A percentile compares a stretch with the other conserved stretches of the same genome.
phyloP scores from a whole-genome alignment of 2,329 filamentous ascomycete species.

The Dactylonectria estremocensis region DNA sequence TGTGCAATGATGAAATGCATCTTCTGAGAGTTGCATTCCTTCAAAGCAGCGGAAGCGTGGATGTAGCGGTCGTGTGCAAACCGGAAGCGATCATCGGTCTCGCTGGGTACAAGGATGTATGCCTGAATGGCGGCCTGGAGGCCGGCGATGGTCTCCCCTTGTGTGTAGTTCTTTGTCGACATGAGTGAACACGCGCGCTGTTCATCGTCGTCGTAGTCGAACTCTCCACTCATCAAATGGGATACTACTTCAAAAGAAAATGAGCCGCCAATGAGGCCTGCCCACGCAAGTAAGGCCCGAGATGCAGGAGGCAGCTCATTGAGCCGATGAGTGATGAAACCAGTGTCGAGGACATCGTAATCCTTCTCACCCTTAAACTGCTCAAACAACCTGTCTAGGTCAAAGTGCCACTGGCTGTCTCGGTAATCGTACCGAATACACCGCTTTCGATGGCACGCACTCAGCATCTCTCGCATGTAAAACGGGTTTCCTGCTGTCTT shows the following conservation, averaged over 20 bases:
- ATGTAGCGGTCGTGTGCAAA: slow-evolving; percentile 93
- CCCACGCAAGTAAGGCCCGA: slow-evolving; percentile 89
- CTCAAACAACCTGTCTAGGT: slow-evolving; percentile 87
- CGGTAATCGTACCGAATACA: slow-evolving; percentile 95
- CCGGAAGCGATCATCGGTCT: slow-evolving; percentile 88
- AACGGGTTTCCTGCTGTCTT: slow-evolving; percentile 93
- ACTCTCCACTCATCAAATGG: slow-evolving; percentile 82
- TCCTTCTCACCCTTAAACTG: slow-evolving; percentile 86
- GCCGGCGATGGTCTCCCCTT: slow-evolving; percentile 80
- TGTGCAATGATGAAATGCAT: slow-evolving; percentile 95
- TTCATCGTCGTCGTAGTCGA: slow-evolving; percentile 71
- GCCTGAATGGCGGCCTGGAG: slow-evolving; percentile 86
- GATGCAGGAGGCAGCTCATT: slow-evolving; percentile 81
- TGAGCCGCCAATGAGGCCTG: slow-evolving; percentile 82
- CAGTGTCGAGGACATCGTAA: slow-evolving; percentile 84
- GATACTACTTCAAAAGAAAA: slow-evolving; percentile 90
- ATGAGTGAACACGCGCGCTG: slow-evolving; percentile 47
- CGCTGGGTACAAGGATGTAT: slow-evolving; percentile 85
- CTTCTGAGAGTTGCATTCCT: slow-evolving; percentile 77
- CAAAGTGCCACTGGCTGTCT: slow-evolving; percentile 85
- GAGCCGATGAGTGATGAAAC: slow-evolving; percentile 85
- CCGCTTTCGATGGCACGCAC: slow-evolving; percentile 86
- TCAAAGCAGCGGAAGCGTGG: slow-evolving; percentile 79
- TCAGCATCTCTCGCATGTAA: slow-evolving; percentile 92
- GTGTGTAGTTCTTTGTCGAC: slow-evolving; percentile 63